A percentile compares a stretch with the other conserved stretches of the same genome.
Conservation (phyloP, 1,284 basidiomycete species). For the Sporisorium graminicola region DNA sequence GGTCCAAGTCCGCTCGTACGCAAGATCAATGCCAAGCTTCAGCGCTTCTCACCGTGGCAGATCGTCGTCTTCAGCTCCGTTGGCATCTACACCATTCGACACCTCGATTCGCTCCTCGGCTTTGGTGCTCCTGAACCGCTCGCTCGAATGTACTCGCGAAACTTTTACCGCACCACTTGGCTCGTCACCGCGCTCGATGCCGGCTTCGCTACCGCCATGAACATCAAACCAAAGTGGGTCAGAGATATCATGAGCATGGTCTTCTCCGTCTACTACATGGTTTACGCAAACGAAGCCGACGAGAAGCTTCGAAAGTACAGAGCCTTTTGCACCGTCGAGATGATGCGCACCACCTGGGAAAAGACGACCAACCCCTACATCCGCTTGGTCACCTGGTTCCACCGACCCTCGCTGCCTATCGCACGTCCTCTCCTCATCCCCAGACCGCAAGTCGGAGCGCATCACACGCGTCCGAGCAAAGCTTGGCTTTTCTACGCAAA, state of each 20-base stretch:
- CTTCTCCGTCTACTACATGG: slow-evolving; percentile 91
- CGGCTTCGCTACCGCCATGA: slow-evolving; percentile 94
- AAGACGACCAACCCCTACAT: slow-evolving; percentile 94
- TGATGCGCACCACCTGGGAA: slow-evolving; percentile 95
- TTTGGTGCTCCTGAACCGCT: slow-evolving; percentile 92
- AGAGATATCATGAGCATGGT: slow-evolving; percentile 77
- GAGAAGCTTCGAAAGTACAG: slow-evolving; percentile 86
- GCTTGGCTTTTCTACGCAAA: slow-evolving; percentile 86
- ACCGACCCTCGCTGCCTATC: slow-evolving; percentile 76
- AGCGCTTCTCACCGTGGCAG: slow-evolving; percentile 92
- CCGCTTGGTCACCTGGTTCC: slow-evolving; percentile 76
- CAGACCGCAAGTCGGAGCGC: slow-evolving; percentile 74
- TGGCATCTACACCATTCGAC: slow-evolving; percentile 83
- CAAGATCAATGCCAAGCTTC: slow-evolving; percentile 39
- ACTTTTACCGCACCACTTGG: slow-evolving; percentile 98
- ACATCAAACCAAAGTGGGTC: slow-evolving; percentile 90
- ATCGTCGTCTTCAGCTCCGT: slow-evolving; percentile 88
- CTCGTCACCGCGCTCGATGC: slow-evolving; percentile 88
- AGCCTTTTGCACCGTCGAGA: slow-evolving; percentile 93
- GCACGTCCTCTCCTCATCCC: slow-evolving; percentile 83
- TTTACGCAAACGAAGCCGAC: slow-evolving; percentile 92
- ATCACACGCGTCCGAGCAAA: slow-evolving; percentile 79
- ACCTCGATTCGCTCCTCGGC: slow-evolving; percentile 88
- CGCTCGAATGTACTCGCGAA: slow-evolving; percentile 82
- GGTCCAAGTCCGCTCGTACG: slow-evolving; percentile 50